Percentiles rank a stretch among this genome's conserved stretches.
These are phyloP conservation scores for Leucosporidium yakuticum DNA, from an alignment of 768 basidiomycete genomes.

Conservation along the genomic window DNA sequence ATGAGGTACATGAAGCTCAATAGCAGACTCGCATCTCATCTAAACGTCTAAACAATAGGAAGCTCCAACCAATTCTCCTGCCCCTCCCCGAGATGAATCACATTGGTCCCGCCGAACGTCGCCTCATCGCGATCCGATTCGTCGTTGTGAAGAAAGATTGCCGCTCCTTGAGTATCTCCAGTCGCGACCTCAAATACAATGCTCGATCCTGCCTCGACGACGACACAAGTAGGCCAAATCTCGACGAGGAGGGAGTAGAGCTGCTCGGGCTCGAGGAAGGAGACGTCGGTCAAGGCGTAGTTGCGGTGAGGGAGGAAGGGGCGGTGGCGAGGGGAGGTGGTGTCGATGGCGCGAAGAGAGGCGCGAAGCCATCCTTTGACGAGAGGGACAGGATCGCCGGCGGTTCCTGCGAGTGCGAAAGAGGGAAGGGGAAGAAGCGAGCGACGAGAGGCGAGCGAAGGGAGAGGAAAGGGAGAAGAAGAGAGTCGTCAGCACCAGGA, in stretches of 20 bases:
- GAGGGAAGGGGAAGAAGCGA: not conserved
- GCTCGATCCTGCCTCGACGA: conserved; percentile 29
- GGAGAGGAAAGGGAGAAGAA: not conserved
- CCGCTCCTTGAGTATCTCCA: conserved; percentile 20
- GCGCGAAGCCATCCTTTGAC: conserved; percentile 38
- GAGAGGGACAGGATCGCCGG: conserved; percentile 36
- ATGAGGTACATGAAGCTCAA: too few relatives aligned
- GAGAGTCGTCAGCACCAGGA: not conserved
- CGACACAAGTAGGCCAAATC: conserved; percentile 39
- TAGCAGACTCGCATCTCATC: too few relatives aligned
- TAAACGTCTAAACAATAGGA: conserved; percentile 23
- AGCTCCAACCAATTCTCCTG: conserved; percentile 31
- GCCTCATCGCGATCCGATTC: conserved; percentile 16
- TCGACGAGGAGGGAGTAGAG: conserved; percentile 36
- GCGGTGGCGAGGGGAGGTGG: conserved; percentile 30
- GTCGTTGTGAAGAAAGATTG: conserved; percentile 23
- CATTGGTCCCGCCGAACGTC: conserved; percentile 32
- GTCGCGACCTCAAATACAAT: conserved; percentile 29
- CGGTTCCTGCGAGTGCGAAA: conserved; percentile 6
- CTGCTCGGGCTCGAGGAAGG: conserved; percentile 24
- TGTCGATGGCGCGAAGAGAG: conserved; percentile 37
- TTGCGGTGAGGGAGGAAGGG: conserved; percentile 37
- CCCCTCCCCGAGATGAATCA: conserved; percentile 25
- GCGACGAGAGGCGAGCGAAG: too few relatives aligned
- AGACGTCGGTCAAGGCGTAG: conserved; percentile 34